A percentile compares a stretch with the other conserved stretches of the same genome.
These are phyloP conservation scores for Pyronema omphalodes DNA, from an alignment of 495 filamentous ascomycete species.

Conservation along the genomic window DNA sequence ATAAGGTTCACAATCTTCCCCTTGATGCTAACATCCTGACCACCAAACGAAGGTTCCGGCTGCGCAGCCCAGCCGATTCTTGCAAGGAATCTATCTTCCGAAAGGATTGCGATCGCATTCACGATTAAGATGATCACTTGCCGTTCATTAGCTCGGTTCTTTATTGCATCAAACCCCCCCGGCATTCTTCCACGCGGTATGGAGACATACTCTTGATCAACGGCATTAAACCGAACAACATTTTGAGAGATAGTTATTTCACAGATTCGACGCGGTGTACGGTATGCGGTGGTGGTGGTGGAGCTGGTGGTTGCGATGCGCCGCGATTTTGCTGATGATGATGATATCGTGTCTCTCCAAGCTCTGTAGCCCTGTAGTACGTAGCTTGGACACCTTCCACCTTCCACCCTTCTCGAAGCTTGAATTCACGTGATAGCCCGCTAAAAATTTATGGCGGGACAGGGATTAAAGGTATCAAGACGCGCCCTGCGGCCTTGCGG, in stretches of 20 bases:
- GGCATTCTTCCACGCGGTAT: neutral
- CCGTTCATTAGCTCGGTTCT: neutral
- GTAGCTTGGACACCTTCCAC: no score
- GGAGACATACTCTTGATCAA: constrained; percentile 16
- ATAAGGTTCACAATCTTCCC: constrained; percentile 76
- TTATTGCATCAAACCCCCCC: neutral
- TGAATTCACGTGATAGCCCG: no score
- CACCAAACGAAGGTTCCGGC: neutral
- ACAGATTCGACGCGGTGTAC: constrained; percentile 8
- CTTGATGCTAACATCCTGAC: constrained; percentile 47
- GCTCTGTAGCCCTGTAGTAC: no score
- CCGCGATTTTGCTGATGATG: no score
- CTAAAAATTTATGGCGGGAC: no score
- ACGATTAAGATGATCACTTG: constrained; percentile 49
- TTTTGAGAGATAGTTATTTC: constrained; percentile 4
- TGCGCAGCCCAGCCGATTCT: constrained; percentile 64
- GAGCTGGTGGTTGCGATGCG: neutral
- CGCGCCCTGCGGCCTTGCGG: no score
- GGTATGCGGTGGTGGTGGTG: constrained; percentile 6
- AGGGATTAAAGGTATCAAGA: no score
- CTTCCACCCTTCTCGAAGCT: no score
- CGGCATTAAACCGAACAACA: constrained; percentile 20
- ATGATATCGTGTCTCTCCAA: no score
- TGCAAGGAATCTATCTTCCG: constrained; percentile 93
- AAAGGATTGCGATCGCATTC: constrained; percentile 87